Base-by-base conservation (phyloP, 1,284 basidiomycete species). In the Thecaphora thlaspeos region DNA sequence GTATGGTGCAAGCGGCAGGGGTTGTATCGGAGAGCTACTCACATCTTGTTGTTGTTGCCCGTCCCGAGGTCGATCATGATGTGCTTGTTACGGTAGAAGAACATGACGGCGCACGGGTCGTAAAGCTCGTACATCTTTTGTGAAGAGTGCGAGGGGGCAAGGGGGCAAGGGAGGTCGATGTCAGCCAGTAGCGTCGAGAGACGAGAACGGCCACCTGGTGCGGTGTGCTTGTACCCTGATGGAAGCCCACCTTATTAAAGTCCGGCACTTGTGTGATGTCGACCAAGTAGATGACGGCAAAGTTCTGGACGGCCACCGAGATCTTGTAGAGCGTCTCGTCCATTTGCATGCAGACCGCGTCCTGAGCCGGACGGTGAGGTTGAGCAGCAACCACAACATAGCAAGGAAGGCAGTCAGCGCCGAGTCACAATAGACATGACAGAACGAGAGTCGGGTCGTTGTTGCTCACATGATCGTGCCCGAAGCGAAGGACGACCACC, bases 1-100 rank as follows among this genome's bases (percentile, higher is more conserved):
- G 11, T n/a, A 7, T 4, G 17, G 32, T 19, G n/a, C 34, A 23
- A 43, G 38, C 21, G 24, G 5, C 18, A 22, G 9, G 23, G 36
- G 38, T 19, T 26, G 37, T n/a, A 9, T 7, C 14, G 4, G 32
- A 41, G 38, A 21, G 9, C 23, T n/a, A 58, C 68, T 61, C 49
- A 70, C 68, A 96, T 95, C 82, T 99, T 98, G 82, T 98, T 98
- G 81, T 99, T 98, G 81, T 99, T 97, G 82, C 95, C 94, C 45
- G 94, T 98, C 15, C 94, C 93, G 68, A 96, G 81, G 85, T 97
- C 94, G 76, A 98, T 96, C 94, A 98, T 97, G 81, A 98, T 99
- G 77, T 99, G 94, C 79, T 98, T 95, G 81, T 96, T 96, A 38
- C 92, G 73, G 46, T 59, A 74, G 46, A 77, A 74, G 48, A 73